These are phyloP conservation scores for Russula sp. DNA, from an alignment of 768 basidiomycete genomes.

Conservation along the genomic window DNA sequence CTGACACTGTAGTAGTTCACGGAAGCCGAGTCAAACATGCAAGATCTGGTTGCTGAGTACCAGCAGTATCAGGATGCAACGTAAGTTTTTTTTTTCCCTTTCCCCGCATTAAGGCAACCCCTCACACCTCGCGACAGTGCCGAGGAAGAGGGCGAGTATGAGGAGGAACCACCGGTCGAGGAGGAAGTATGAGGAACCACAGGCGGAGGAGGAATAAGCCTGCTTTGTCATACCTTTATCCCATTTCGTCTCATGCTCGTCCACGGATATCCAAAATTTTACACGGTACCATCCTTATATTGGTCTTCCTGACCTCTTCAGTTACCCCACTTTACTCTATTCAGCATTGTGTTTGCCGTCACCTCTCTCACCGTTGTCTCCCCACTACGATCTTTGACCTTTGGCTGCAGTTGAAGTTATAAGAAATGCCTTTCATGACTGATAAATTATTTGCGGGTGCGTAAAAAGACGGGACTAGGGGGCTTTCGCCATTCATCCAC, in stretches of 20 bases:
- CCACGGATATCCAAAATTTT: slow-evolving; percentile 25
- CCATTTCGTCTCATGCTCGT: slow-evolving; percentile 14
- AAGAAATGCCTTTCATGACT: slow-evolving; percentile 17
- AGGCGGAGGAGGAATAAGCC: slow-evolving; percentile 32
- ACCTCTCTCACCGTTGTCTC: slow-evolving; percentile 8
- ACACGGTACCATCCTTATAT: slow-evolving; percentile 25
- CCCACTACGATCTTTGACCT: slow-evolving; percentile 15
- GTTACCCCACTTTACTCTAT: slow-evolving; percentile 24
- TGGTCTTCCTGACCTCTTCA: slow-evolving; percentile 15
- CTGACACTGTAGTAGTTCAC: slow-evolving; percentile 56
- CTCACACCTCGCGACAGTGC: slow-evolving; percentile 41
- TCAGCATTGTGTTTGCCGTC: slow-evolving; percentile 21
- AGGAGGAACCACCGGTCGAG: slow-evolving; percentile 54
- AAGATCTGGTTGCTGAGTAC: slow-evolving; percentile 96
- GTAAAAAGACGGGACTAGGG: too few relatives aligned
- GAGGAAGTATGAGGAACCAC: slow-evolving; percentile 42
- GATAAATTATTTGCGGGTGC: background rate
- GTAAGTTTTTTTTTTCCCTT: slow-evolving; percentile 43
- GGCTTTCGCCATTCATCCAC: too few relatives aligned
- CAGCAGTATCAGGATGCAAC: slow-evolving; percentile 95
- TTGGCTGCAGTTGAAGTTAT: slow-evolving; percentile 20
- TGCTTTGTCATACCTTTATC: background rate
- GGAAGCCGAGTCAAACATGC: slow-evolving; percentile 99
- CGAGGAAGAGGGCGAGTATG: slow-evolving; percentile 86
- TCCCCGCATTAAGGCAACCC: background rate